Evolutionary conservation across 306 rosid species (phyloP).

Genomic region (Cercis canadensis): DNA sequence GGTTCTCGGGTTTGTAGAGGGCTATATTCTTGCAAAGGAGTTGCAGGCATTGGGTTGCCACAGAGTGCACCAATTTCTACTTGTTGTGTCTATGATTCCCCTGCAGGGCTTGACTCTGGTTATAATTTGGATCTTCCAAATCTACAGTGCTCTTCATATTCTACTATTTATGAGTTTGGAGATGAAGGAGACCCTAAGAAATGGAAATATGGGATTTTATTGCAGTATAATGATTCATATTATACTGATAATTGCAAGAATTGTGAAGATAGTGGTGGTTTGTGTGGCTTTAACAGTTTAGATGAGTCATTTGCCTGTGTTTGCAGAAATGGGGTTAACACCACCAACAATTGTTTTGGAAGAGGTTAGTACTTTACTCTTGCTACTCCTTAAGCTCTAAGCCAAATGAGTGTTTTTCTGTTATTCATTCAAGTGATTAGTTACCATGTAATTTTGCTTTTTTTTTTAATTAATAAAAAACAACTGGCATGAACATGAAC

Average conservation of each 20-base stretch:
- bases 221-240: constrained; percentile 57
- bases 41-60: constrained; percentile 50
- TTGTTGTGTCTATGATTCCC: constrained; percentile 64
- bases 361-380: constrained; percentile 41
- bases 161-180: constrained; percentile 56
- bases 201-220: constrained; percentile 57
- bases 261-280: constrained; percentile 55
- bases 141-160: constrained; percentile 59
- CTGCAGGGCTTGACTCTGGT: constrained; percentile 38
- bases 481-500: too few relatives aligned
- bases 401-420: too few relatives aligned
- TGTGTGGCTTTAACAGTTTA: constrained; percentile 52
- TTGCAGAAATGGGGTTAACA: constrained; percentile 50
- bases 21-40: constrained; percentile 60
- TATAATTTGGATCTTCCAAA: constrained; percentile 59
- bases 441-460: too few relatives aligned
- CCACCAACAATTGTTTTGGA: constrained; percentile 49
- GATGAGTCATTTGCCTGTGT: constrained; percentile 55
- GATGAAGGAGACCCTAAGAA: constrained; percentile 63
- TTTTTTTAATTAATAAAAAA: too few relatives aligned
- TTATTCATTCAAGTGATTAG: too few relatives aligned
- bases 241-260: constrained; percentile 41
- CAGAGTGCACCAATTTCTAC: constrained; percentile 51
- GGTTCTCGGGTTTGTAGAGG: constrained; percentile 56
- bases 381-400: neutral